Evolutionary conservation across 768 basidiomycete genomes (phyloP), one percentile per base, ranked within the genome.

Genomic region (Lentinula detonsa): DNA sequence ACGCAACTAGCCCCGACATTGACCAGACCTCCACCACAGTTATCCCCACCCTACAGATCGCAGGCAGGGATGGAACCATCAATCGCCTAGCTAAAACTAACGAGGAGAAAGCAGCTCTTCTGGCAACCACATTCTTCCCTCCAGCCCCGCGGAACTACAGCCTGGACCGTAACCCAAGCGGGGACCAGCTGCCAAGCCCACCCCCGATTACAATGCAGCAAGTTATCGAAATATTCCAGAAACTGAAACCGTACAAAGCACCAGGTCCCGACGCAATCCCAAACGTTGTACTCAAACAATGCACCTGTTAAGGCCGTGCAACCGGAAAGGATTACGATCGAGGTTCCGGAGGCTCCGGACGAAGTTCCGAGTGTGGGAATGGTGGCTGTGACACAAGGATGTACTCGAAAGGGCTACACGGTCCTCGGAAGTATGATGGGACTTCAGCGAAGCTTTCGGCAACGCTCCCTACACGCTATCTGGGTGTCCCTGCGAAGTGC

Each of bases 161-260:
- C 5, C 18, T 43, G 16, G 39, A 65, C 69, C 1, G 56, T 59
- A 1, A 63, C 60, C 7, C 59, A 64, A 31, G 23, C 2, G 3
- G 23, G 23, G 23, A 23, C 23, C 23, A 23, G 3, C 3, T 23
- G 23, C 23, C 23, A 2, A n/a, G 9, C 6, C 39, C 39, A 0
- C 23, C 55, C 3, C 39, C 39, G 18, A 40, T 39, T 5, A 45
- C 55, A 2, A 11, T 21, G 2, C 8, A 57, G 28, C 15, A 39
- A 5, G 18, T 57, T 4, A 71, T 65, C 0, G 45, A 51, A 28
- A 65, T 71, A 10, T 57, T 70, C 7, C 16, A 40, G 1, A n/a
- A 52, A 1, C 66, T 71, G 0, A 60, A 56, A 10, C 35, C 65
- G 0, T 67, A 64, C 65, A 68, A 70, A 57, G 70, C 67, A 0